A percentile compares a stretch with the other conserved stretches of the same genome.
These are phyloP conservation scores for maize (Zea mays) DNA, from an alignment of 176 grass and related monocot genomes.

Conservation along the genomic window Zm-B73-REFERENCE-NAM-5.0 NC_050099.1:182653001-182653500, in stretches of 20 bases:
- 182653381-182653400: slow-evolving; percentile 47
- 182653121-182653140: slow-evolving; percentile 87
- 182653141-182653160: slow-evolving; percentile 96
- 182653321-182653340: slow-evolving; percentile 82
- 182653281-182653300: slow-evolving; percentile 63
- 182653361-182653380: slow-evolving; percentile 45
- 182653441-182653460: slow-evolving; percentile 82
- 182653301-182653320: slow-evolving; percentile 77
- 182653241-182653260: no score
- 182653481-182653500: slow-evolving; percentile 65
- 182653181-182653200: no score
- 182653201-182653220: no score
- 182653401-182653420: slow-evolving; percentile 42
- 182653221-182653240: no score
- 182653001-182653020: slow-evolving; percentile 51
- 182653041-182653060: slow-evolving; percentile 44
- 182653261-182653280: no score
- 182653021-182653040: slow-evolving; percentile 78
- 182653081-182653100: slow-evolving; percentile 45
- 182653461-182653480: slow-evolving; percentile 94
- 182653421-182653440: slow-evolving; percentile 57
- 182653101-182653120: slow-evolving; percentile 72
- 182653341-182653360: slow-evolving; percentile 67
- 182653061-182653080: slow-evolving; percentile 70
- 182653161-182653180: slow-evolving; percentile 73